Evolutionary conservation across 495 filamentous ascomycete genomes (phyloP).

Genomic region (Rhypophila decipiens): DNA sequence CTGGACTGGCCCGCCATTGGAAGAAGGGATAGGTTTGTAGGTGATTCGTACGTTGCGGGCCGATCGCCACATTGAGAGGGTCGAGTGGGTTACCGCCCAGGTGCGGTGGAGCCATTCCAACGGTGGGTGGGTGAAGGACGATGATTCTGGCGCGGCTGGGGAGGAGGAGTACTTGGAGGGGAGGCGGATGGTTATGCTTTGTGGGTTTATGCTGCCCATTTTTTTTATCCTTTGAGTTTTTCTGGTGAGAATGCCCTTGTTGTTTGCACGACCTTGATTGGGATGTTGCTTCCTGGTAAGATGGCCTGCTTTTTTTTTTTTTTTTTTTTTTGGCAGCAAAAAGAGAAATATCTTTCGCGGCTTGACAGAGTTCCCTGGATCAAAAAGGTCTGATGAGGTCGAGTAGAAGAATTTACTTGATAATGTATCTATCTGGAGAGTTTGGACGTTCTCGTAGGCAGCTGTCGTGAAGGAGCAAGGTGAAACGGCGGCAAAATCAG

Average conservation of each 20-base stretch:
- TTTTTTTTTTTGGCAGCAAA: too few species aligned
- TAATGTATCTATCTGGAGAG: too few species aligned
- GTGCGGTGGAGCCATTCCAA: constrained; percentile 57
- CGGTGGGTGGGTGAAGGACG: constrained; percentile 42
- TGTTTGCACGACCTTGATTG: too few species aligned
- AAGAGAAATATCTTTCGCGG: background rate
- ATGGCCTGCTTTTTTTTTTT: too few species aligned
- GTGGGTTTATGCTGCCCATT: constrained; percentile 10
- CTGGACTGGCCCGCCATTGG: constrained; percentile 21
- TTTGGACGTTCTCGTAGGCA: too few species aligned
- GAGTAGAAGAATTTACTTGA: too few species aligned
- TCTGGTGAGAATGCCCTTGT: background rate
- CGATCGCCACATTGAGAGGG: constrained; percentile 66
- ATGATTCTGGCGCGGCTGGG: constrained; percentile 9
- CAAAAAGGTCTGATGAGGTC: too few species aligned
- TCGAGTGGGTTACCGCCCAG: constrained; percentile 73
- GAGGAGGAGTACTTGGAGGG: constrained; percentile 38
- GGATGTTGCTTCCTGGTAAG: too few species aligned
- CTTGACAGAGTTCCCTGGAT: too few species aligned
- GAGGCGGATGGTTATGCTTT: constrained; percentile 29
- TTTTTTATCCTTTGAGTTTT: constrained; percentile 5
- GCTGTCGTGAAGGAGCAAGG: too few species aligned
- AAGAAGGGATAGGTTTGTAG: constrained; percentile 45
- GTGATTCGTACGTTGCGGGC: constrained; percentile 70
- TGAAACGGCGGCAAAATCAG: too few species aligned